Base-by-base conservation (phyloP, 768 basidiomycete genomes). In the Panaeolus papilionaceus region DNA sequence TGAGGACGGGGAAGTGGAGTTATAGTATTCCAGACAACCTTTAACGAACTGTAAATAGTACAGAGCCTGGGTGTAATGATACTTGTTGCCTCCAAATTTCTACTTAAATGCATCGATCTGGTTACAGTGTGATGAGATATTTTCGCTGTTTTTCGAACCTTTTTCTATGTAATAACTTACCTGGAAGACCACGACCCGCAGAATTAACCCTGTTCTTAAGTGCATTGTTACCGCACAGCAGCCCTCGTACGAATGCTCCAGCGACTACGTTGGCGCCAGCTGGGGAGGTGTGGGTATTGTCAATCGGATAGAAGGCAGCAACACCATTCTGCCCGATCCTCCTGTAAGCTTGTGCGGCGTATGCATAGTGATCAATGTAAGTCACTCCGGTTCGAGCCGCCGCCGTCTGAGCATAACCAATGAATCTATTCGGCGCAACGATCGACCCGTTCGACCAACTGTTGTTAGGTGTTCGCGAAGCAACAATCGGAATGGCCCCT, bases 401-500 rank as follows among this genome's bases (percentile, higher is more conserved):
- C 20, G 78, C 78, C 0, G 75, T 74, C 66, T 81, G 72, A 12
- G 84, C 83, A 71, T 85, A 86, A 12, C 72, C 77, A 16, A 84
- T 83, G 67, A 85, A 86, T 20, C 84, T 79, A 12, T 81, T 76
- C 14, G 76, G 75, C n/a, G 81, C 74, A 8, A 20, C 42, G 33
- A 82, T 79, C 54, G 73, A 69, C 23, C 73, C 74, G 54, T 78
- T 78, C 1, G 74, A 64, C 83, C 82, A 86, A 38, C 77, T 77
- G 71, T 86, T 83, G 68, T 79, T 74, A 7, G 85, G 85, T 2
- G 85, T 86, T 67, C 83, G 83, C 2, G 83, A 81, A 12, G 83
- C 82, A 10, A 86, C 74, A 65, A 86, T 84, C 38, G 81, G 79
- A 37, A 79, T 83, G 39, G 80, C 83, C 18, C 85, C 85, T 71